Evolutionary conservation across 768 basidiomycete genomes (phyloP).

Genomic region (Lentinus tigrinus): DNA sequence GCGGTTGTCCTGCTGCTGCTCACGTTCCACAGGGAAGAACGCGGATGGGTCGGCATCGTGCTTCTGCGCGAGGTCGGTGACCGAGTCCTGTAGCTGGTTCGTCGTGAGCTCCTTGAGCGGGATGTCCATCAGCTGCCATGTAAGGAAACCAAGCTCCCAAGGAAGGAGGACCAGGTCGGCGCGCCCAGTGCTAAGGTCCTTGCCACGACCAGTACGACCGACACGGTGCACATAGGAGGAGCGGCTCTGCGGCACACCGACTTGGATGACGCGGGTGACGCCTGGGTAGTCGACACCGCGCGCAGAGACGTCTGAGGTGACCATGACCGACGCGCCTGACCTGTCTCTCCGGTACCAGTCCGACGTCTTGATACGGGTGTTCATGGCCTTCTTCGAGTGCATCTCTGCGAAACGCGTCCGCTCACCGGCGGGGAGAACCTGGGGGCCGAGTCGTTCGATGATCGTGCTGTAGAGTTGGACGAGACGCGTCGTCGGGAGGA

Average conservation of each 20-base stretch:
- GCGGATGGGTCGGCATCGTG: slow-evolving; percentile 45
- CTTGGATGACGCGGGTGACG: slow-evolving; percentile 87
- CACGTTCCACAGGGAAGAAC: slow-evolving; percentile 29
- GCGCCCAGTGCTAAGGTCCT: slow-evolving; percentile 45
- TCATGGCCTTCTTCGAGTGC: slow-evolving; percentile 73
- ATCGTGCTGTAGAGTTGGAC: slow-evolving; percentile 73
- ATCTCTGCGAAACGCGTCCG: slow-evolving; percentile 71
- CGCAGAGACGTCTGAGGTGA: slow-evolving; percentile 88
- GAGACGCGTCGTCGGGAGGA: slow-evolving; percentile 83
- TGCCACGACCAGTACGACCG: slow-evolving; percentile 78
- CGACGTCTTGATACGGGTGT: slow-evolving; percentile 54
- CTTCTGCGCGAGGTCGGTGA: slow-evolving; percentile 31
- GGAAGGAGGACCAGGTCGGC: slow-evolving; percentile 81
- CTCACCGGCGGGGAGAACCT: slow-evolving; percentile 48
- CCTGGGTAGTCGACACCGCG: slow-evolving; percentile 88
- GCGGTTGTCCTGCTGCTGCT: background rate
- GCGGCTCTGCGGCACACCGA: slow-evolving; percentile 69
- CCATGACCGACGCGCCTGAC: slow-evolving; percentile 57
- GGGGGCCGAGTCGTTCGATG: slow-evolving; percentile 47
- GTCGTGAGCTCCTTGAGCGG: slow-evolving; percentile 63
- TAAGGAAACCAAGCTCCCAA: slow-evolving; percentile 73
- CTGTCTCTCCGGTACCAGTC: slow-evolving; percentile 57
- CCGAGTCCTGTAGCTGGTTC: slow-evolving; percentile 44
- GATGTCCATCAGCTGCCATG: slow-evolving; percentile 59
- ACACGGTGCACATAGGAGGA: slow-evolving; percentile 87